Evolutionary conservation across 352 stramenopile genomes (phyloP), one percentile per base, ranked within the genome.

Genomic region (Globisporangium nodosum): DNA sequence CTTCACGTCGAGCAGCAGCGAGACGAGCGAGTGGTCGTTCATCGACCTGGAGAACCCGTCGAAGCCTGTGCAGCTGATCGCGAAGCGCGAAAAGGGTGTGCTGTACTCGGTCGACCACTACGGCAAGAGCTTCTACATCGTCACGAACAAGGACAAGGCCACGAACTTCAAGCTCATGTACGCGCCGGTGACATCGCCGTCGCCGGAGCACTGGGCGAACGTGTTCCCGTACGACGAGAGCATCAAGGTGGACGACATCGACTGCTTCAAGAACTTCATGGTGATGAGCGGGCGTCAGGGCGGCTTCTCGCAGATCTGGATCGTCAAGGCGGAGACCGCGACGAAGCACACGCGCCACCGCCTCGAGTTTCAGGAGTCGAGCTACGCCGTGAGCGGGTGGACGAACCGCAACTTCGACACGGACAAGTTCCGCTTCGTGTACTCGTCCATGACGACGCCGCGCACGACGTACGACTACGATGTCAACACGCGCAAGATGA

Each of bases 141-240:
- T 88, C 56, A 98, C 93, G 27, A 99, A 99, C 79, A 85, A 91
- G 54, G 89, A 95, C 66, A 87, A 87, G 56, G 83, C 85, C 27
- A 92, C 82, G 21, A 98, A 99, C 71, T 96, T 98, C 65, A 96
- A 97, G 62, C 57, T 99, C 55, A 96, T 89, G 81, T 78, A 51
- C 62, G 82, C 78, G 47, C 68, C 70, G 0, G 75, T 90, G 24
- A 64, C 53, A 46, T 81, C 74, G n/a, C 66, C 71, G 13, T 78
- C 59, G 11, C 54, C 65, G 3, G 67, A 83, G 11, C 58, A 92
- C 50, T 99, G 96, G 96, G 75, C 77, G 31, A 84, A 97, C 62
- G 71, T 97, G 24, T 88, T 94, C 58, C 72, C 83, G 20, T 95
- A 96, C 68, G 74, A 92, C 54, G 66, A 70, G 50, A 85, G 71